Percentiles rank a stretch among this genome's conserved stretches.
These are phyloP conservation scores for Aspergillus persii DNA, from an alignment of 2,329 filamentous ascomycete genomes.

Conservation along the genomic window DNA sequence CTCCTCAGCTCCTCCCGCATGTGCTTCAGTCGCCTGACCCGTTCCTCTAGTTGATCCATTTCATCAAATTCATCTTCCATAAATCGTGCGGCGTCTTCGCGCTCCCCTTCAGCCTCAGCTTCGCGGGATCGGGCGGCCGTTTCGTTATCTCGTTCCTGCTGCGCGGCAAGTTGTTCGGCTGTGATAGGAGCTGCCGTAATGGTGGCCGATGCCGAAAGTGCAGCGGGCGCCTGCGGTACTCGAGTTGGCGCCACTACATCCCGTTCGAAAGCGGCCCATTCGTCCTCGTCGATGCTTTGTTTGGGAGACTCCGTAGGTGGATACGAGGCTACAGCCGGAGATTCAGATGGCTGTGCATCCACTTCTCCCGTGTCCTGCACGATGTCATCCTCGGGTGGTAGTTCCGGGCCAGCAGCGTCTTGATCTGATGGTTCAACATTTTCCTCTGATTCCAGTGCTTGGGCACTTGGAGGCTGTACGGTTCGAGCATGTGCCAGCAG, in stretches of 20 bases:
- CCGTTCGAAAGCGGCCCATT: slow-evolving; percentile 85
- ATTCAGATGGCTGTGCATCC: slow-evolving; percentile 4
- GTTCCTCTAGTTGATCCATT: slow-evolving; percentile 74
- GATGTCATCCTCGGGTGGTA: slow-evolving; percentile 15
- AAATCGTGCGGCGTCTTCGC: slow-evolving; percentile 71
- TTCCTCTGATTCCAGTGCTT: slow-evolving; percentile 24
- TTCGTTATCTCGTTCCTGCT: slow-evolving; percentile 49
- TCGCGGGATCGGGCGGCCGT: slow-evolving; percentile 46
- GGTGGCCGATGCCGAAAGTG: slow-evolving; percentile 49
- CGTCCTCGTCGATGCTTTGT: slow-evolving; percentile 64
- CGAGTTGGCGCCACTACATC: slow-evolving; percentile 62
- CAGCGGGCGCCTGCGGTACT: slow-evolving; percentile 29
- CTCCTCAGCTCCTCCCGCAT: slow-evolving; percentile 65
- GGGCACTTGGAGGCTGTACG: slow-evolving; percentile 22
- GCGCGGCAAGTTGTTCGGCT: slow-evolving; percentile 60
- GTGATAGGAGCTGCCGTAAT: slow-evolving; percentile 69
- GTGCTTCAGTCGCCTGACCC: slow-evolving; percentile 67
- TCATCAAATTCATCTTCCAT: slow-evolving; percentile 77
- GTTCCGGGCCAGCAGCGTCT: slow-evolving; percentile 24
- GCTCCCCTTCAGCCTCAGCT: slow-evolving; percentile 62
- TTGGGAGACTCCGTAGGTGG: slow-evolving; percentile 10
- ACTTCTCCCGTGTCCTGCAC: slow-evolving; percentile 11
- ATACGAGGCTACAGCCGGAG: slow-evolving; percentile 8
- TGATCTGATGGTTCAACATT: slow-evolving; percentile 26
- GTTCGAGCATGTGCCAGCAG: slow-evolving; percentile 32